Conservation (phyloP, 371 early-diverging fungal species). For the Parasitella parasitica region DNA sequence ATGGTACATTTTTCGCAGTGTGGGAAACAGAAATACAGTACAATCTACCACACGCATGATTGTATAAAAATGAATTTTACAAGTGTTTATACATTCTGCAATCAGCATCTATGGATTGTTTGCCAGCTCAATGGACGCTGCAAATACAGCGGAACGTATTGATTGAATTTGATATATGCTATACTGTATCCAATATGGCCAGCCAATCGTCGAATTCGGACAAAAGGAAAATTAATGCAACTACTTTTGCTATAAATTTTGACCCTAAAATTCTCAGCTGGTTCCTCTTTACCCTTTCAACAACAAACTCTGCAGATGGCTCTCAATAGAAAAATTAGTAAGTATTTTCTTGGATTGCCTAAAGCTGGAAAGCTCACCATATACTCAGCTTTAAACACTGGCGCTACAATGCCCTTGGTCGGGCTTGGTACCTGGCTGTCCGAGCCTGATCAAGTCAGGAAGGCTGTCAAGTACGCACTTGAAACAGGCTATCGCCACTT, state of each 20-base stretch:
- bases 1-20: background rate
- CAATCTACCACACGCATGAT: too few species aligned
- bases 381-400: slow-evolving; percentile 56
- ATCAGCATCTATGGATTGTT: too few species aligned
- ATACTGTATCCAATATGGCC: background rate
- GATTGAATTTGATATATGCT: too few species aligned
- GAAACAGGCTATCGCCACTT: slow-evolving; percentile 73
- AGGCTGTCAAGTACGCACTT: slow-evolving; percentile 60
- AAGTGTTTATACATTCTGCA: too few species aligned
- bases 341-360: background rate
- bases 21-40: background rate
- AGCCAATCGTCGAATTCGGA: slow-evolving; percentile 22
- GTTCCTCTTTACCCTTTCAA: background rate
- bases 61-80: too few species aligned
- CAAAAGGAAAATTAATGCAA: slow-evolving; percentile 22
- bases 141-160: too few species aligned
- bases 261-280: too few species aligned
- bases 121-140: too few species aligned
- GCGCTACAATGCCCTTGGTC: slow-evolving; percentile 48
- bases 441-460: slow-evolving; percentile 55
- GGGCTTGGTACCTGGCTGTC: slow-evolving; percentile 66
- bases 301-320: slow-evolving; percentile 7
- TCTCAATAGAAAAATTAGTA: slow-evolving; percentile 26
- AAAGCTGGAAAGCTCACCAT: too few species aligned
- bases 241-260: too few species aligned